These are phyloP conservation scores for Zygosaccharomyces lentus DNA, from an alignment of 805 yeast species.

Conservation along the genomic window DNA sequence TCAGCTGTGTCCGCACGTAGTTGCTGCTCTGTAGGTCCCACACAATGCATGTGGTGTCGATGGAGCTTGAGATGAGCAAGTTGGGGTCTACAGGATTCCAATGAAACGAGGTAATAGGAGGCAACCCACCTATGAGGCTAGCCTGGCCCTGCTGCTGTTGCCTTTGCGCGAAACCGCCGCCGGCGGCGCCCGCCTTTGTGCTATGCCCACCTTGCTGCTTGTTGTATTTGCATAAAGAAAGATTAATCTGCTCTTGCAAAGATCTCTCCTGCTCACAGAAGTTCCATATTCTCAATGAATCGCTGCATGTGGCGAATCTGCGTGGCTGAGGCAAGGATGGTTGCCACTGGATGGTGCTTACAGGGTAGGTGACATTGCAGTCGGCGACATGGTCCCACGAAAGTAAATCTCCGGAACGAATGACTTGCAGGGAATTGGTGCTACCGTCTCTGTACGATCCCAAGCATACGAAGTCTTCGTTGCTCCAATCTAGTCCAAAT, in stretches of 20 bases:
- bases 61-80: slow-evolving; percentile 74
- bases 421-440: slow-evolving; percentile 57
- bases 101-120: slow-evolving; percentile 92
- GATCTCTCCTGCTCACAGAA: slow-evolving; percentile 24
- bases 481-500: slow-evolving; percentile 34
- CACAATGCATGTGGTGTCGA: slow-evolving; percentile 94
- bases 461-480: slow-evolving; percentile 30
- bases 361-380: slow-evolving; percentile 30
- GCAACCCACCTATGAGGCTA: slow-evolving; percentile 40
- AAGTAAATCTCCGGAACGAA: slow-evolving; percentile 50
- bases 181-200: slow-evolving; percentile 5
- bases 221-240: slow-evolving; percentile 41
- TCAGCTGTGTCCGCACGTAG: slow-evolving; percentile 82
- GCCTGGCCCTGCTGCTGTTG: neutral
- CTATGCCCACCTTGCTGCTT: slow-evolving; percentile 40
- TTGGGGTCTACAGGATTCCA: slow-evolving; percentile 77
- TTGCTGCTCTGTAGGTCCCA: slow-evolving; percentile 65
- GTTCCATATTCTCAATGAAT: slow-evolving; percentile 34
- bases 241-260: slow-evolving; percentile 39
- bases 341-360: slow-evolving; percentile 34
- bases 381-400: slow-evolving; percentile 61
- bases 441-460: slow-evolving; percentile 73
- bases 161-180: slow-evolving; percentile 1
- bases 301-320: slow-evolving; percentile 36
- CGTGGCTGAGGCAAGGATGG: slow-evolving; percentile 29